Conservation (phyloP, 1,284 basidiomycete species). For the Apiotrichum gamsii region DNA sequence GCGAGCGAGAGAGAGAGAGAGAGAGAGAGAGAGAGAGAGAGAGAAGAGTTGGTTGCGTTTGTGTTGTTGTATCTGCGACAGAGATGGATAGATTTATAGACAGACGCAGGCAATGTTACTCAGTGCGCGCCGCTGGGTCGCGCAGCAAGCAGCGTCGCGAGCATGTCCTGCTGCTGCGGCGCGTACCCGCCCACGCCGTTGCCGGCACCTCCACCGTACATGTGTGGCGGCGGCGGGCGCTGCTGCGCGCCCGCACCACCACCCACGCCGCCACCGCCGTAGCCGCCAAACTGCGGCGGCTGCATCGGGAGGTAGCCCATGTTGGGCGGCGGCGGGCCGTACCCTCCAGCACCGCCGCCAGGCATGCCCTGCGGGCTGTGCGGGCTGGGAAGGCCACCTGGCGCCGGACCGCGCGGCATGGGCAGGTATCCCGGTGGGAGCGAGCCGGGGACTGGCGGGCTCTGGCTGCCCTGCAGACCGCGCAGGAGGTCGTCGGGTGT, state of each 20-base stretch:
- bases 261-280: not conserved
- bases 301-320: constrained; percentile 19
- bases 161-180: constrained; percentile 34
- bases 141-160: constrained; percentile 26
- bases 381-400: not conserved
- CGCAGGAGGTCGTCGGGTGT: constrained; percentile 20
- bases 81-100: no score
- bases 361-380: no score
- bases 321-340: constrained; percentile 8
- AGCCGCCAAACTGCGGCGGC: constrained; percentile 9
- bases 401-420: constrained; percentile 6
- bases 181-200: not conserved
- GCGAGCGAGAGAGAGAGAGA: not conserved
- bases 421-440: constrained; percentile 10
- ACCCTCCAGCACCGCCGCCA: not conserved
- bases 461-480: constrained; percentile 11
- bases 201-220: constrained; percentile 1
- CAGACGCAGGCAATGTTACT: no score
- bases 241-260: not conserved
- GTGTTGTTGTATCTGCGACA: not conserved
- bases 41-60: not conserved
- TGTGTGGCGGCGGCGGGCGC: constrained; percentile 7
- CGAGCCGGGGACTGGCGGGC: not conserved
- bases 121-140: not conserved
- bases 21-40: not conserved